phyloP scores from a whole-genome alignment of 192 early-diverging fungal species.

The Thoreauomyces humboldtii region DNA sequence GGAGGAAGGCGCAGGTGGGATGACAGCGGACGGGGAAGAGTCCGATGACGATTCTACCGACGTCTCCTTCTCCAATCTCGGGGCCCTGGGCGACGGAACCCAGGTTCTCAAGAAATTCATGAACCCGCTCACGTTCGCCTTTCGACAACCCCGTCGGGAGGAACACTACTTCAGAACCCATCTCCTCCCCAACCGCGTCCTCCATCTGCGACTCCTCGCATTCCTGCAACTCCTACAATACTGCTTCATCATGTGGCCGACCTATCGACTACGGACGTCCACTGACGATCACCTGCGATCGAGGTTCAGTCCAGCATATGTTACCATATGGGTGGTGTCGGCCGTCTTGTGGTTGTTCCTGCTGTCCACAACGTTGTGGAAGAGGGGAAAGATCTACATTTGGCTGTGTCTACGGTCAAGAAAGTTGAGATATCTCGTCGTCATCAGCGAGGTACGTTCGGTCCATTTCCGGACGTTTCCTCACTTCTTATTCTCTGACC shows the following conservation, averaged over 20 bases:
- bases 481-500: not conserved
- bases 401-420: conserved; percentile 12
- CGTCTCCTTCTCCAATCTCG: not conserved
- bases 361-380: conserved; percentile 9
- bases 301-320: conserved; percentile 2
- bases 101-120: conserved; percentile 12
- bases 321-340: not conserved
- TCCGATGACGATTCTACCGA: too few species aligned
- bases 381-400: conserved; percentile 18
- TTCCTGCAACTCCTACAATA: conserved; percentile 22
- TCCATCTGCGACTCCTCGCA: conserved; percentile 22
- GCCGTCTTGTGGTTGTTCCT: conserved; percentile 13
- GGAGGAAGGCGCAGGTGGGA: too few species aligned
- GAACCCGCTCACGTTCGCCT: conserved; percentile 26
- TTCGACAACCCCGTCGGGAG: conserved; percentile 22
- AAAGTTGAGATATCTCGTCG: not conserved
- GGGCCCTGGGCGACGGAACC: not conserved
- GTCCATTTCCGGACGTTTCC: not conserved
- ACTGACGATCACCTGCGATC: not conserved
- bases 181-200: conserved; percentile 32
- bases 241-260: conserved; percentile 12
- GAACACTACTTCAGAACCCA: conserved; percentile 33
- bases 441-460: conserved; percentile 11
- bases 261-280: not conserved
- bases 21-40: too few species aligned